Evolutionary conservation across 768 basidiomycete species (phyloP), one percentile per base, ranked within the genome.

Genomic region (Auriscalpium orientale): DNA sequence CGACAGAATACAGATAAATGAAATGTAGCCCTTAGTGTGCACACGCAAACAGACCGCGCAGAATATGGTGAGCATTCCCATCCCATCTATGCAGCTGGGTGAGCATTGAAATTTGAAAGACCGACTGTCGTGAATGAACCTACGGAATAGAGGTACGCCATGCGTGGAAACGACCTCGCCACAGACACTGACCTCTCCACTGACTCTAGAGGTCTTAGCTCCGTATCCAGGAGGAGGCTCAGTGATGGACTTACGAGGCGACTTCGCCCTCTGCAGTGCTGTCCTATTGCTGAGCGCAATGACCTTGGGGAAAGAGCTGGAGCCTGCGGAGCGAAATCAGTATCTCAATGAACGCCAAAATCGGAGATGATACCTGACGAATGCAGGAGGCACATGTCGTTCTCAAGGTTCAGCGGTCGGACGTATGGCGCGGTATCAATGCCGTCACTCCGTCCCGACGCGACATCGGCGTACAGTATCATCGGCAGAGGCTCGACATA

Each of bases 401-500:
- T 20, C 18, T 51, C 36, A 33, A 51, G 18, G 3, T 36, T 35
- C 18, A 20, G 8, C 50, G 15, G 15, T 36, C n/a, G 15, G 16
- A 37, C n/a, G 7, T 15, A 8, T n/a, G 10, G 12, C 8, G 20
- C 13, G 15, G 13, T 22, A 8, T 53, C 51, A 2, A 22, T 15
- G 15, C 22, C 47, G 43, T 16, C 15, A 6, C 16, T 22, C 16
- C 40, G 13, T 28, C 4, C 51, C 6, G n/a, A 9, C 3, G 18
- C 11, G 22, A 68, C 38, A 6, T 66, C 63, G 22, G 61, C 59
- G 48, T 67, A 68, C 13, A 54, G 38, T 1, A 62, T 62, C 20
- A 60, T 58, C 11, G 49, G 48, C 9, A 54, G 36, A n/a, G 20
- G 8, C 20, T 54, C 53, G 16, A 54, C 44, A 7, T 36, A 10